phyloP scores from a whole-genome alignment of 306 rosid species.

The Quercus aquifolioides region DNA sequence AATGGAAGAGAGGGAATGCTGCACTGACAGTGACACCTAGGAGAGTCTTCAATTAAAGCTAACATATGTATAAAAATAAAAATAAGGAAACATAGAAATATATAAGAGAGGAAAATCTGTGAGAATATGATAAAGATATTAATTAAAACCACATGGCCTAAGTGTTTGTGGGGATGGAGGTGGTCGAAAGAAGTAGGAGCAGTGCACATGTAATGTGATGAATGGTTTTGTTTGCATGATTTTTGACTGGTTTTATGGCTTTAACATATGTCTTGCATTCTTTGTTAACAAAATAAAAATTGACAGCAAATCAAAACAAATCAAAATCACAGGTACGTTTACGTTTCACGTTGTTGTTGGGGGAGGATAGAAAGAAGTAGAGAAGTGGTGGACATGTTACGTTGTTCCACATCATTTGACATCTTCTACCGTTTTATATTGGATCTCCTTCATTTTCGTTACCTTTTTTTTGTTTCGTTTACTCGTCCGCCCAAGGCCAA shows the following conservation, averaged over 20 bases:
- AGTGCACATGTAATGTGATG: slow-evolving; percentile 31
- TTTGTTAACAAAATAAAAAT: not conserved
- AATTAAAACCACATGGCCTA: slow-evolving; percentile 23
- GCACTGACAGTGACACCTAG: slow-evolving; percentile 33
- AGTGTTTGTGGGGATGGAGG: slow-evolving; percentile 1
- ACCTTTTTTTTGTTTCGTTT: not conserved
- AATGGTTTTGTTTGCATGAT: slow-evolving; percentile 1
- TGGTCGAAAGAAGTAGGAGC: slow-evolving; percentile 3
- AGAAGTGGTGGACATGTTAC: not conserved
- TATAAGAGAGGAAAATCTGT: not conserved
- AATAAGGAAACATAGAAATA: not conserved
- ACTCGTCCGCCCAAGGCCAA: not conserved
- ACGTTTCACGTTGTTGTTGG: not conserved
- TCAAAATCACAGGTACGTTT: slow-evolving; percentile 15
- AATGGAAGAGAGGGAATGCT: slow-evolving; percentile 28
- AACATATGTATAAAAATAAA: not conserved
- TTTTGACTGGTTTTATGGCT: not conserved
- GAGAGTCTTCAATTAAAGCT: not conserved
- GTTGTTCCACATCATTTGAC: not conserved
- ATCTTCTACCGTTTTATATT: not conserved
- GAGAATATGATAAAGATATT: not conserved
- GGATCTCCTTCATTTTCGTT: not conserved
- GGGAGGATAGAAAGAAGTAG: not conserved
- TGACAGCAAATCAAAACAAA: slow-evolving; percentile 11
- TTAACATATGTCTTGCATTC: not conserved